phyloP scores from a whole-genome alignment of 345 rosid species.

The Boechera divaricarpa region DNA sequence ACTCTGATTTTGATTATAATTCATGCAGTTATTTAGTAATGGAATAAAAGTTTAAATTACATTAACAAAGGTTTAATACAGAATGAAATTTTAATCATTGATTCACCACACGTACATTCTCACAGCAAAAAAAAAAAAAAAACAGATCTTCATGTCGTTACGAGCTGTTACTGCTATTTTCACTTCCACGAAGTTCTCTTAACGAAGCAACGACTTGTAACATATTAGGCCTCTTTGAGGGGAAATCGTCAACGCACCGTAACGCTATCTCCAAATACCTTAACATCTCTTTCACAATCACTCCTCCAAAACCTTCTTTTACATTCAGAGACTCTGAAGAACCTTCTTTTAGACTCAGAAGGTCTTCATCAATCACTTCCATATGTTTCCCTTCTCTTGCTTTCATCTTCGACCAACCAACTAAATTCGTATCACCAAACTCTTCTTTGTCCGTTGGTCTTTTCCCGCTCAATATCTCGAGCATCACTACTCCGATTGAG shows the following conservation, averaged over 20 bases:
- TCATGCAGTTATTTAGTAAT: background rate
- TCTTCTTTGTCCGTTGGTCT: constrained; percentile 96
- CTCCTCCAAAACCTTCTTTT: constrained; percentile 59
- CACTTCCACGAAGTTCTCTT: constrained; percentile 74
- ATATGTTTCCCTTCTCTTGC: constrained; percentile 82
- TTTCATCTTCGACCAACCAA: constrained; percentile 95
- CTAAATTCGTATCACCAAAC: constrained; percentile 97
- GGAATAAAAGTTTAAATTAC: background rate
- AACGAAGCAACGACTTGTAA: constrained; percentile 87
- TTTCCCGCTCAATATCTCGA: constrained; percentile 89
- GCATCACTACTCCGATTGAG: constrained; percentile 84
- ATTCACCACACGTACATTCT: constrained; percentile 29
- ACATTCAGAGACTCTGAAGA: constrained; percentile 52
- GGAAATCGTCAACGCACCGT: constrained; percentile 88
- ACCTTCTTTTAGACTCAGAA: constrained; percentile 55
- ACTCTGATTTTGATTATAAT: background rate
- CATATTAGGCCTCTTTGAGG: constrained; percentile 88
- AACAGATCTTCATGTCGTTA: constrained; percentile 31
- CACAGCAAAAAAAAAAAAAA: background rate
- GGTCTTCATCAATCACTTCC: constrained; percentile 90
- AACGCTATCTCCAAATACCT: constrained; percentile 80
- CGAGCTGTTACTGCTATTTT: constrained; percentile 55
- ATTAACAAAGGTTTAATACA: constrained; percentile 1
- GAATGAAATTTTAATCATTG: background rate
- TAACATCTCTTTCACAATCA: constrained; percentile 76